Percentiles rank a stretch among this genome's conserved stretches.
Evolutionary conservation across 169 alveolate species (phyloP).

Genomic region (Theileria annulata): DNA sequence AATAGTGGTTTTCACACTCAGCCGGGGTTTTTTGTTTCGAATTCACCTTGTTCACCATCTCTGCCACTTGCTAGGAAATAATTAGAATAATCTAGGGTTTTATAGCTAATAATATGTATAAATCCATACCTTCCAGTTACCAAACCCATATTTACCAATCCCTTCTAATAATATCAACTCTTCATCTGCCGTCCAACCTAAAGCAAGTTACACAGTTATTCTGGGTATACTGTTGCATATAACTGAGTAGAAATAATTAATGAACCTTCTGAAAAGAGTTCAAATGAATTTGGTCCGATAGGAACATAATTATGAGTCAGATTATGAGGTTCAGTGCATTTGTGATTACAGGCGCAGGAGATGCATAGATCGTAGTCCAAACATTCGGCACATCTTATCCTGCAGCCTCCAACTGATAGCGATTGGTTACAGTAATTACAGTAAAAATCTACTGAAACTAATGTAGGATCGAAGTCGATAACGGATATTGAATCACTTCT

Average conservation of each 20-base stretch:
- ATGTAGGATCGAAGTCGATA: conserved; percentile 60
- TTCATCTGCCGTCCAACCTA: conserved; percentile 87
- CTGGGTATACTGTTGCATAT: no score
- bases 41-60: conserved; percentile 46
- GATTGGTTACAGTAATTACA: conserved; percentile 56
- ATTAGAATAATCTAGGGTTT: neutral
- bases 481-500: conserved; percentile 32
- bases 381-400: conserved; percentile 82
- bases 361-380: conserved; percentile 81
- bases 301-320: conserved; percentile 79
- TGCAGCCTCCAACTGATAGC: conserved; percentile 48
- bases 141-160: conserved; percentile 82
- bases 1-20: conserved; percentile 74
- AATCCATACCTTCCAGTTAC: conserved; percentile 78
- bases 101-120: neutral
- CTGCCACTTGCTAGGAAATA: conserved; percentile 45
- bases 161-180: conserved; percentile 83
- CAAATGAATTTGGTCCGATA: conserved; percentile 77
- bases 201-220: neutral
- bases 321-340: conserved; percentile 60
- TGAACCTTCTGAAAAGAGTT: conserved; percentile 63
- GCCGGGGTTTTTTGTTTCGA: conserved; percentile 65
- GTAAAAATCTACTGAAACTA: conserved; percentile 57
- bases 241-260: no score
- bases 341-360: conserved; percentile 78